Conservation (phyloP, 78 protist species). For the Planoprotostelium fungivorum region DNA sequence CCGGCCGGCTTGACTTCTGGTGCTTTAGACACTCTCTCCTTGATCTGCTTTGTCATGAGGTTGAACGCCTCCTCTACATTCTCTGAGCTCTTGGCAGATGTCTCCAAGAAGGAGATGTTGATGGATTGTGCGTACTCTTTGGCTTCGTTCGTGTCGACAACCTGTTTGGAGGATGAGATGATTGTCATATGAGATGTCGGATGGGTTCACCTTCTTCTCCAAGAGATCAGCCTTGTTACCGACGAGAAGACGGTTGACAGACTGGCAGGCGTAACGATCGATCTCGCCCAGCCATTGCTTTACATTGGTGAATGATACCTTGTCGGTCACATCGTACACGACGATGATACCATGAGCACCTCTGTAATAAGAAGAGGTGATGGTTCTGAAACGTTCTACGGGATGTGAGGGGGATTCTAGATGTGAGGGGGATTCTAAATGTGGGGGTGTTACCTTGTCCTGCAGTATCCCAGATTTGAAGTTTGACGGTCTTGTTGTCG, state of each 20-base stretch:
- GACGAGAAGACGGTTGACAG: constrained; percentile 88
- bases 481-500: constrained; percentile 75
- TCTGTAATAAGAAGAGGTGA: constrained; percentile 94
- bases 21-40: too few relatives aligned
- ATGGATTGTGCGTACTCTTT: constrained; percentile 82
- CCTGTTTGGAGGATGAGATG: constrained; percentile 74
- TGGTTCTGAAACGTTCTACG: too few relatives aligned
- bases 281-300: constrained; percentile 89
- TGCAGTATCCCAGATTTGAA: too few relatives aligned
- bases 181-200: too few relatives aligned
- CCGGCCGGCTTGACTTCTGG: too few relatives aligned
- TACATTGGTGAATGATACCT: constrained; percentile 88
- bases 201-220: too few relatives aligned
- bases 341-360: constrained; percentile 97
- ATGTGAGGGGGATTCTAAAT: too few relatives aligned
- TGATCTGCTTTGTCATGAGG: constrained; percentile 92
- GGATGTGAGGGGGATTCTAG: too few relatives aligned
- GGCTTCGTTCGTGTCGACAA: constrained; percentile 73
- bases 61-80: constrained; percentile 97
- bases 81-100: constrained; percentile 91
- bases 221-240: constrained; percentile 97
- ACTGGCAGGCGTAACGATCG: constrained; percentile 84
- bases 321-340: too few relatives aligned
- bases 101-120: constrained; percentile 94
- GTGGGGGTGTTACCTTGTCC: too few relatives aligned